Percentiles rank a stretch among this genome's conserved stretches.
Evolutionary conservation across 352 stramenopile species (phyloP).

Genomic region (Thalassiosira exigua): DNA sequence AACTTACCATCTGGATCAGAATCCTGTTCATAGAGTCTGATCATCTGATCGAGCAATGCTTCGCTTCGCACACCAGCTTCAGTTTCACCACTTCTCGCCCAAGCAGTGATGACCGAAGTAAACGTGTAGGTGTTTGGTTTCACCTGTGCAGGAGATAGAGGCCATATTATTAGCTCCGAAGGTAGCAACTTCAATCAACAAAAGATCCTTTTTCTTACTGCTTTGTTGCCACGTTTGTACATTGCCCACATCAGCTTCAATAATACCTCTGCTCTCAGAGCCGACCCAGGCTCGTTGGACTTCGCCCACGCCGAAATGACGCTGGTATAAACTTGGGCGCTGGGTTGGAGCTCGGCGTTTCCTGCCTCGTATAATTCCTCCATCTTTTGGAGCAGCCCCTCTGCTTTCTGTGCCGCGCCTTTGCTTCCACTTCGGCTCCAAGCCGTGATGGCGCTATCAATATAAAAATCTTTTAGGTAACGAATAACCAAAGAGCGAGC

Average conservation of each 20-base stretch:
- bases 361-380: conserved; percentile 49
- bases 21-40: conserved; percentile 33
- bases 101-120: conserved; percentile 59
- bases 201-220: too few species aligned
- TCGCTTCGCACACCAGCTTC: conserved; percentile 38
- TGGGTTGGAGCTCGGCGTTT: conserved; percentile 40
- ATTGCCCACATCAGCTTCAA: conserved; percentile 55
- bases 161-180: too few species aligned
- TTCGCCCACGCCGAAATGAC: conserved; percentile 58
- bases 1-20: too few species aligned
- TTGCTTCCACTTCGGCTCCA: conserved; percentile 39
- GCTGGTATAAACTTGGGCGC: conserved; percentile 51
- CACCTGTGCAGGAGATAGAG: too few species aligned
- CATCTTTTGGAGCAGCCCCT: conserved; percentile 66
- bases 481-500: too few species aligned
- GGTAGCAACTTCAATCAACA: too few species aligned
- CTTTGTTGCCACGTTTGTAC: conserved; percentile 54
- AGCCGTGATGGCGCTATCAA: conserved; percentile 45
- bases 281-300: conserved; percentile 42
- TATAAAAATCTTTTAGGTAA: too few species aligned
- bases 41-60: conserved; percentile 51
- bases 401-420: conserved; percentile 53
- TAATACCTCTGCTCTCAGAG: conserved; percentile 60
- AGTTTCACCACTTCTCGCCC: conserved; percentile 43
- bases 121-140: conserved; percentile 64